Evolutionary conservation across 148 eudicot species (phyloP), one percentile per base, ranked within the genome.

Genomic region (Spergularia marina): DNA sequence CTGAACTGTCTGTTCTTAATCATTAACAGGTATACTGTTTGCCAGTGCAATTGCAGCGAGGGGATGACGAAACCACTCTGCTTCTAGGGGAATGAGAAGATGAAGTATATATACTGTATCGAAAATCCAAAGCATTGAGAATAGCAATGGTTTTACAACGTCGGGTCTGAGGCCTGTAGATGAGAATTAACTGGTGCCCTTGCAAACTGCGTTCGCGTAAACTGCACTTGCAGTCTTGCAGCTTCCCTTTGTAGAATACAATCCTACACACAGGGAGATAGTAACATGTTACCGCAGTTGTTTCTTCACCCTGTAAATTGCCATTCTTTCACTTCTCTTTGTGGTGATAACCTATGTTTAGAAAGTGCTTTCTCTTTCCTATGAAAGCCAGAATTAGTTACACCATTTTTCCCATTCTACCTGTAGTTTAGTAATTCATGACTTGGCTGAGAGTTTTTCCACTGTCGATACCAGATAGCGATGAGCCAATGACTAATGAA

Each of bases 271-370:
- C 17, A 14, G 49, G 49, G 47, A 70, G 68, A 3, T 12, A 1
- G 9, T 12, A 51, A 20, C 47, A 66, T 40, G 36, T 21, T 16
- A 15, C 15, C 1, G 34, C 36, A 10, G 15, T 71, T 34, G 52
- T 16, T 52, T 63, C 41, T 53, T 63, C 77, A 75, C 71, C 78
- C 72, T 76, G 78, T 66, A 76, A 66, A 40, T 67, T 41, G 11
- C 56, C 6, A 10, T 76, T 55, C 21, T 15, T 16, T 56, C 21
- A 14, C 16, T 67, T 54, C 4, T 76, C 55, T 67, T 55, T 40
- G 41, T 62, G 53, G 60, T 13, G 54, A 11, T 18, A 9, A 6
- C 8, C 0, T 53, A 30, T n/a, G 23, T 53, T 52, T 53, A 70
- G 73, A 70, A 13, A 17, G 49, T 18, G 23, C 51, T 51, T 41